Conservation (phyloP, 441 rosid species). For the Metrosideros polymorpha region DNA sequence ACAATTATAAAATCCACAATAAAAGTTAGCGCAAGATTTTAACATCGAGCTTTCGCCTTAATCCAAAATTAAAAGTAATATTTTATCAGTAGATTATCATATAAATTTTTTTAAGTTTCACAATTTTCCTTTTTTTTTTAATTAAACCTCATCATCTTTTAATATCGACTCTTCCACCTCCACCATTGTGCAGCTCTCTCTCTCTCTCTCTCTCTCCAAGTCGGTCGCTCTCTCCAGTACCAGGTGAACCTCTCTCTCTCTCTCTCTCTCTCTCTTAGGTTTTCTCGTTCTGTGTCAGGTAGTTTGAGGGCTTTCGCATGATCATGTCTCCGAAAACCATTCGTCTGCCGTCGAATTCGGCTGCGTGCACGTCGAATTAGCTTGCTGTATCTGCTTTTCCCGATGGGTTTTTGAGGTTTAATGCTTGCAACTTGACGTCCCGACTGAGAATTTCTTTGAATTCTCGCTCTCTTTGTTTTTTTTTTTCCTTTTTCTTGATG, state of each 20-base stretch:
- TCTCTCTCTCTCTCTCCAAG: neutral
- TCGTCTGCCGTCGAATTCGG: neutral
- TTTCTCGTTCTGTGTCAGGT: neutral
- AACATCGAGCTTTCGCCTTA: neutral
- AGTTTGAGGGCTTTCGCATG: neutral
- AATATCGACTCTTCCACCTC: neutral
- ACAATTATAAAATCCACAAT: neutral
- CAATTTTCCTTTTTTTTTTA: neutral
- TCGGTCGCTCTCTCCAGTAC: neutral
- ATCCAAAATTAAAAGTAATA: neutral
- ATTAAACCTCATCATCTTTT: neutral
- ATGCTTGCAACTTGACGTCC: neutral
- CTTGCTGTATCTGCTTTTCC: neutral
- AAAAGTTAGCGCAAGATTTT: neutral
- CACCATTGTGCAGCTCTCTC: neutral
- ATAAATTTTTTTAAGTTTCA: neutral
- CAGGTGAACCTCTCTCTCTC: neutral
- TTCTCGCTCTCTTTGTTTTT: neutral
- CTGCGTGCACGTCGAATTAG: neutral
- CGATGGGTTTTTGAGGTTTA: neutral
- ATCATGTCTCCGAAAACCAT: neutral
- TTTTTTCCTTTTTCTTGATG: no score
- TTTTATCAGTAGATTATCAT: neutral
- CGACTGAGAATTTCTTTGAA: neutral
- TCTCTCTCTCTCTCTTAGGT: neutral